These are phyloP conservation scores for Barbatosphaeria neglecta DNA, from an alignment of 495 filamentous ascomycete species.

Conservation along the genomic window DNA sequence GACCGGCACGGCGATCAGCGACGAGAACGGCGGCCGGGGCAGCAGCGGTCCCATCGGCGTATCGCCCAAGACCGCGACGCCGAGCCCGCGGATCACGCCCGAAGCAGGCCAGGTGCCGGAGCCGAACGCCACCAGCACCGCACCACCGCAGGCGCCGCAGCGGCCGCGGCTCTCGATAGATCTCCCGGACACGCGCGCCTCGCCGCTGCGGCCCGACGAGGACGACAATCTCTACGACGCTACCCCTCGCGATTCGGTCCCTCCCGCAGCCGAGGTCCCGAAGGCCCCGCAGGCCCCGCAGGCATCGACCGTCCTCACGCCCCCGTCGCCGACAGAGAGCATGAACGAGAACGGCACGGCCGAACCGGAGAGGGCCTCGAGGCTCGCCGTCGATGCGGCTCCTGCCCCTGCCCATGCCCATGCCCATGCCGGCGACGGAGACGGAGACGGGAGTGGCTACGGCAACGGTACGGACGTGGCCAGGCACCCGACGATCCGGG, in stretches of 20 bases:
- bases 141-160: conserved; percentile 8
- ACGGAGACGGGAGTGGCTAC: background rate
- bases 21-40: background rate
- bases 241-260: conserved; percentile 16
- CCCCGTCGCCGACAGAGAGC: background rate
- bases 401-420: background rate
- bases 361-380: background rate
- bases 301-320: background rate
- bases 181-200: too few relatives aligned
- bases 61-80: conserved; percentile 7
- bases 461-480: background rate
- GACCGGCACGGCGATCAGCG: background rate
- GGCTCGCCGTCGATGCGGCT: background rate
- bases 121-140: conserved; percentile 26
- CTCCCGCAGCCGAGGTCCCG: background rate
- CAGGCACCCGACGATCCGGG: conserved; percentile 3
- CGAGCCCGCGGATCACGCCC: conserved; percentile 16
- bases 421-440: background rate
- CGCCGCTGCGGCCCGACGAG: conserved; percentile 8
- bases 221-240: conserved; percentile 35
- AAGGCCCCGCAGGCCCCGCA: background rate
- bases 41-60: background rate
- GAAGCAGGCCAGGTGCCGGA: background rate
- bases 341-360: background rate
- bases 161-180: too few relatives aligned